Evolutionary conservation across 225 moss, liverwort and hornwort genomes (phyloP).

Genomic region (Sphagnum contortum): DNA sequence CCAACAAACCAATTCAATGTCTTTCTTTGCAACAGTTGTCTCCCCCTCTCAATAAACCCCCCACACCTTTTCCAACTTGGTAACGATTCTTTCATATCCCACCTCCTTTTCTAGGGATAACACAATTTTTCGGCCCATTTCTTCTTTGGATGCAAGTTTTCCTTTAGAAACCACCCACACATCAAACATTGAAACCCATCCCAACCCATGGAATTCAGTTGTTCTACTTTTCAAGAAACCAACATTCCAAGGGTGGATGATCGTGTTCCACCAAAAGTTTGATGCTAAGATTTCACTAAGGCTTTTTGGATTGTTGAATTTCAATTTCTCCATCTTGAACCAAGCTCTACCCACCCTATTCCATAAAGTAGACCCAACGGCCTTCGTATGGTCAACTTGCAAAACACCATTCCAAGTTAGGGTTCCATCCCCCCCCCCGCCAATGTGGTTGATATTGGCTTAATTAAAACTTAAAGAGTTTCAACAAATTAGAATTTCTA

Average conservation of each 20-base stretch:
- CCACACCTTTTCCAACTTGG: background rate
- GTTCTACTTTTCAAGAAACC: background rate
- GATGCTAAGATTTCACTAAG: background rate
- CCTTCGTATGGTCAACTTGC: background rate
- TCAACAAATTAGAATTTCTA: background rate
- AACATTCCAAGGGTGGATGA: background rate
- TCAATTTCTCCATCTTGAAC: background rate
- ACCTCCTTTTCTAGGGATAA: background rate
- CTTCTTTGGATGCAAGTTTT: background rate
- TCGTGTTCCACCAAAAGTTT: background rate
- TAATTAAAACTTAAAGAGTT: background rate
- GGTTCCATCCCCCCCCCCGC: background rate
- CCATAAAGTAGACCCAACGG: background rate
- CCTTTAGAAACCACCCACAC: background rate
- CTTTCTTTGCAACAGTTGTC: background rate
- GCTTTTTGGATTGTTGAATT: background rate
- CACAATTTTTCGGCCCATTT: background rate
- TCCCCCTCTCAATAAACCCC: background rate
- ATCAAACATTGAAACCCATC: background rate
- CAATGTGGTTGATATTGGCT: background rate
- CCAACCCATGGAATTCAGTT: background rate
- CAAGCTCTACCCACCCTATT: background rate
- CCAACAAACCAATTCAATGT: too few relatives aligned
- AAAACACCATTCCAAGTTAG: background rate
- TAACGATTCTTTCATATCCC: background rate